Evolutionary conservation across 345 rosid species (phyloP).

Genomic region (Eutrema heterophyllum): DNA sequence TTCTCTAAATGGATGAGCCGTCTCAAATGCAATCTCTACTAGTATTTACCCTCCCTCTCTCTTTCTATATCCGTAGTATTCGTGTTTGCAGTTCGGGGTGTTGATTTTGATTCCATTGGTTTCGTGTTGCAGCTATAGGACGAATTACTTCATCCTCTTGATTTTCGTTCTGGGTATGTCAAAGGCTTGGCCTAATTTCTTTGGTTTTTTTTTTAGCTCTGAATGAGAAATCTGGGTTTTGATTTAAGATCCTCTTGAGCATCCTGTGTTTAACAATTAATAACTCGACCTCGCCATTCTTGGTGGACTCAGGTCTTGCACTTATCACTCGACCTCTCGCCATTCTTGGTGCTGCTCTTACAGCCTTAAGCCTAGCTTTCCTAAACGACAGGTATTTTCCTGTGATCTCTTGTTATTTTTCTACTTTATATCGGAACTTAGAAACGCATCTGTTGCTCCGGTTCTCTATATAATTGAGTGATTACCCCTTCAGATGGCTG

Average conservation of each 20-base stretch:
- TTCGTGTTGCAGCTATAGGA: constrained; percentile 29
- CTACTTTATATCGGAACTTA: neutral
- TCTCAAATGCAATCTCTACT: constrained; percentile 40
- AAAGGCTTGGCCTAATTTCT: neutral
- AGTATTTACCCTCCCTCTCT: constrained; percentile 12
- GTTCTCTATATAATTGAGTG: neutral
- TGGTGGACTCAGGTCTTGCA: constrained; percentile 23
- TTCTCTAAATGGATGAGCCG: constrained; percentile 37
- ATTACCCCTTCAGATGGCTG: neutral
- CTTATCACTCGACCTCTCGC: constrained; percentile 32
- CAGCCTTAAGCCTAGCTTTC: constrained; percentile 34
- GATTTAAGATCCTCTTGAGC: neutral
- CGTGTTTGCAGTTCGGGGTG: neutral
- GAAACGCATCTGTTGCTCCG: neutral
- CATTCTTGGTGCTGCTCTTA: constrained; percentile 31
- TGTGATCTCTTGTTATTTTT: neutral
- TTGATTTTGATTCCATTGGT: neutral
- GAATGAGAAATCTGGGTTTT: neutral
- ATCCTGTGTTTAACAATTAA: neutral
- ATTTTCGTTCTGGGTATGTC: constrained; percentile 31
- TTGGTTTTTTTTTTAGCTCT: neutral
- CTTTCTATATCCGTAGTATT: neutral
- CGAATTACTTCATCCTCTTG: constrained; percentile 34
- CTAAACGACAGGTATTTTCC: constrained; percentile 32
- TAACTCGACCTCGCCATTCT: too few relatives aligned